These are phyloP conservation scores for Elsinoe fawcettii DNA, from an alignment of 2,329 filamentous ascomycete genomes.

Conservation along the genomic window DNA sequence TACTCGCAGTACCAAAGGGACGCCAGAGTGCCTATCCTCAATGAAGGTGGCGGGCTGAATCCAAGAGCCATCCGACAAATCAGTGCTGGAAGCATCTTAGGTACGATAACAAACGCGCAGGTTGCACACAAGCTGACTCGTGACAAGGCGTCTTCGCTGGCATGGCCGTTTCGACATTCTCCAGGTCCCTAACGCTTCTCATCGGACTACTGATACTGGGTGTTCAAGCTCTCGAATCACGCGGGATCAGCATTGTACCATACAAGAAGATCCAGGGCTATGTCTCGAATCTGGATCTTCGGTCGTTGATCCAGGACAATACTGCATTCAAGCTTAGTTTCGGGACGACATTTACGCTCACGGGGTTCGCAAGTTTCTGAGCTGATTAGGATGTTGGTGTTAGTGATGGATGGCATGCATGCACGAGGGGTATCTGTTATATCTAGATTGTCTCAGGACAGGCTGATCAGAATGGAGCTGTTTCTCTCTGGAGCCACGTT, in stretches of 20 bases:
- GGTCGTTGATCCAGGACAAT: constrained; percentile 48
- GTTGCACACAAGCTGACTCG: neutral
- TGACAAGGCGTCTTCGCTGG: constrained; percentile 53
- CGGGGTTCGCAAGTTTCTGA: constrained; percentile 54
- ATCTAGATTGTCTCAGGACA: constrained; percentile 7
- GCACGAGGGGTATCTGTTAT: constrained; percentile 9
- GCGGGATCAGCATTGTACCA: constrained; percentile 45
- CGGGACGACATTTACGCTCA: constrained; percentile 63
- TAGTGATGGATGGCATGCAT: neutral
- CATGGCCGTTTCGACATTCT: constrained; percentile 61
- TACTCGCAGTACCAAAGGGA: constrained; percentile 33
- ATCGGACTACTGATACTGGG: constrained; percentile 57
- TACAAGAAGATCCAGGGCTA: constrained; percentile 44
- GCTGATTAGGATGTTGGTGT: neutral
- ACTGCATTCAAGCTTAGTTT: constrained; percentile 62
- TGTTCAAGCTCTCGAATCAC: constrained; percentile 45
- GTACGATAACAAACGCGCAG: constrained; percentile 21
- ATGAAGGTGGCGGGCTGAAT: constrained; percentile 34
- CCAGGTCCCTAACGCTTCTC: constrained; percentile 59
- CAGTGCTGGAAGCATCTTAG: constrained; percentile 40
- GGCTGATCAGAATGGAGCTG: constrained; percentile 50
- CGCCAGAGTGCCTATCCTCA: constrained; percentile 32
- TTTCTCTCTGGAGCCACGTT: constrained; percentile 82
- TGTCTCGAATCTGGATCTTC: constrained; percentile 43
- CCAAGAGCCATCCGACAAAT: constrained; percentile 37